Percentiles rank a stretch among this genome's conserved stretches.
These are phyloP conservation scores for Mycena galericulata DNA, from an alignment of 768 basidiomycete species.

Conservation along the genomic window DNA sequence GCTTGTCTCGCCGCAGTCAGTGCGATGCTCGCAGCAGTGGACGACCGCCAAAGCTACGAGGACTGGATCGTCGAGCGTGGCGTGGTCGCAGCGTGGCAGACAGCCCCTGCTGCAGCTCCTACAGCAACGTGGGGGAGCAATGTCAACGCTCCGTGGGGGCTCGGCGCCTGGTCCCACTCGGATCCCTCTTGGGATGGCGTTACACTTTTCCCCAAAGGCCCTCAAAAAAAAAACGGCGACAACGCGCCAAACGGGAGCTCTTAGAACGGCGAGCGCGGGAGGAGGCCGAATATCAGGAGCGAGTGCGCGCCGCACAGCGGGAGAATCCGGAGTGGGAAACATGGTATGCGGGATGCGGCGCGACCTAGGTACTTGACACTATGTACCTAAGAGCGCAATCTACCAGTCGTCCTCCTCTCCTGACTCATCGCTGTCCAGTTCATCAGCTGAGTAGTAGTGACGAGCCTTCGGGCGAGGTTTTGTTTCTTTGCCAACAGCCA, in stretches of 20 bases:
- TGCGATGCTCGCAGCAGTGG: too few relatives aligned
- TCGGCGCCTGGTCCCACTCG: background rate
- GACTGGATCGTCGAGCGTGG: too few relatives aligned
- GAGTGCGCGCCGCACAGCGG: background rate
- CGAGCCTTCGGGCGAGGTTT: constrained; percentile 6
- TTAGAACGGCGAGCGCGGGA: background rate
- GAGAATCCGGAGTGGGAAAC: background rate
- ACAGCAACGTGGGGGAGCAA: background rate
- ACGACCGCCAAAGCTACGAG: too few relatives aligned
- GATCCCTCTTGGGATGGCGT: background rate
- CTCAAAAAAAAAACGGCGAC: background rate
- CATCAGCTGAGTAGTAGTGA: constrained; percentile 12
- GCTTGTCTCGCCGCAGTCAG: too few relatives aligned
- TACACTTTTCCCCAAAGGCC: background rate
- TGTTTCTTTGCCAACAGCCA: background rate
- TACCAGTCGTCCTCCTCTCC: constrained; percentile 18
- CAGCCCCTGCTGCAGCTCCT: background rate
- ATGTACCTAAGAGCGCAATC: background rate
- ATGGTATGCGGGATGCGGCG: too few relatives aligned
- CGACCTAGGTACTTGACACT: background rate
- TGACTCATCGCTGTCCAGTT: background rate
- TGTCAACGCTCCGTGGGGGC: background rate
- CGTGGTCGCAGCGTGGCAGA: too few relatives aligned
- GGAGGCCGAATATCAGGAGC: background rate
- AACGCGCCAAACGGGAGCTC: too few relatives aligned